Base-by-base conservation (phyloP, 805 yeast genomes). In the Lachancea meyersii region DNA sequence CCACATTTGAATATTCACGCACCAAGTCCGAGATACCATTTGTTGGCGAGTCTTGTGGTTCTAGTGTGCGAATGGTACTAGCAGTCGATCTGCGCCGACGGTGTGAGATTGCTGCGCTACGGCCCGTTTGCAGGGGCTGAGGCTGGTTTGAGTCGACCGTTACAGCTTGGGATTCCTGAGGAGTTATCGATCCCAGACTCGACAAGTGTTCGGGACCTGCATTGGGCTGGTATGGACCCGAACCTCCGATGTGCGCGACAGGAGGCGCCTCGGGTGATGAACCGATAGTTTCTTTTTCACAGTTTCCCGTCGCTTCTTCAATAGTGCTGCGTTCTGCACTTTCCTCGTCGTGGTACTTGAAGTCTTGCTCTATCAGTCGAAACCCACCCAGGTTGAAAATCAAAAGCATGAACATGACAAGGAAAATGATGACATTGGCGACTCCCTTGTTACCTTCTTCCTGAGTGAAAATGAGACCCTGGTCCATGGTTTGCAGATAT, bases 371-470 rank as follows among this genome's bases (percentile, higher is more conserved):
- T 19, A 87, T 71, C 43, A 88, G 64, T 49, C 78, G 70, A 53
- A 79, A 82, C 1, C 86, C 79, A 8, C 96, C 96, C 30, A 82
- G 58, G 53, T 85, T 82, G 65, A 88, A 88, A 14, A 86, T 76
- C 56, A 73, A 67, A 32, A 80, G 60, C 44, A 78, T 65, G 62
- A 83, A 86, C 26, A 82, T 71, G 3, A 86, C 82, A 35, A 82
- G 68, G 52, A 82, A 84, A 26, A 88, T 80, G 54, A 88, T 82
- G 17, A 85, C 82, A 61, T 83, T 86, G 1, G 96, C 93, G 20
- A 83, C 82, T 20, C 96, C 97, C 51, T 75, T 73, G 41, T 77
- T 71, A 28, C 86, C 86, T 47, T 84, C 79, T 3, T 62, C 73
- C 13, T 68, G 53, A 0, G 80, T 67, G 52, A 88, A 80, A 5